These are phyloP conservation scores for Phanerochaete sordida DNA, from an alignment of 768 basidiomycete genomes.

Conservation along the genomic window DNA sequence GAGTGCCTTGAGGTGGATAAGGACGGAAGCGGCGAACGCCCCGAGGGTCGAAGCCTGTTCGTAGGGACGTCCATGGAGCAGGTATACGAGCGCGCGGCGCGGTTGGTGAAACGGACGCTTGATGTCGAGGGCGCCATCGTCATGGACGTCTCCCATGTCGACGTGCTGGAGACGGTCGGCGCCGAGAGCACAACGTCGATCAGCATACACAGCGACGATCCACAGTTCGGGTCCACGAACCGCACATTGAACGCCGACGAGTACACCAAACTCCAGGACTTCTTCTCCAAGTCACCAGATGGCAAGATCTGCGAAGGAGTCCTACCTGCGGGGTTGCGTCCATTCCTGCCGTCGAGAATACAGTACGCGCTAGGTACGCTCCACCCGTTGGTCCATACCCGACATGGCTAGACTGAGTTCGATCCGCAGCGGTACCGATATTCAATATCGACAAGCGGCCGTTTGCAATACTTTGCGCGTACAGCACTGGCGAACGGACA, in stretches of 20 bases:
- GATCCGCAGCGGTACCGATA: slow-evolving; percentile 74
- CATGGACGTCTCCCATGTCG: slow-evolving; percentile 89
- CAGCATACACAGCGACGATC: slow-evolving; percentile 66
- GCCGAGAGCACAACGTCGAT: slow-evolving; percentile 63
- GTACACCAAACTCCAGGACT: slow-evolving; percentile 69
- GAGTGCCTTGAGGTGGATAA: slow-evolving; percentile 91
- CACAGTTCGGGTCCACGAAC: slow-evolving; percentile 46
- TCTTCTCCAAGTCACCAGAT: slow-evolving; percentile 77
- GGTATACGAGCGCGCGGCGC: slow-evolving; percentile 88
- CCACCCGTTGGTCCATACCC: neutral
- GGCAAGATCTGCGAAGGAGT: slow-evolving; percentile 87
- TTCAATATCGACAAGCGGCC: slow-evolving; percentile 92
- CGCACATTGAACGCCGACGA: slow-evolving; percentile 57
- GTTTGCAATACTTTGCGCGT: slow-evolving; percentile 87
- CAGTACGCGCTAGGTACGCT: slow-evolving; percentile 84
- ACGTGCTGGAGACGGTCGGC: slow-evolving; percentile 70
- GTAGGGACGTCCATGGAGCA: slow-evolving; percentile 65
- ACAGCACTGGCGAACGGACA: slow-evolving; percentile 77
- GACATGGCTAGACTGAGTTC: slow-evolving; percentile 4
- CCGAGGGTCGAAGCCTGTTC: slow-evolving; percentile 25
- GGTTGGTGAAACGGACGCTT: slow-evolving; percentile 83
- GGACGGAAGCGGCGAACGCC: slow-evolving; percentile 39
- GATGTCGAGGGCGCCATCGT: slow-evolving; percentile 92
- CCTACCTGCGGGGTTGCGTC: slow-evolving; percentile 76
- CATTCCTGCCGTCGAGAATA: slow-evolving; percentile 76